These are phyloP conservation scores for Tetracladium setigerum DNA, from an alignment of 495 filamentous ascomycete genomes.

Conservation along the genomic window DNA sequence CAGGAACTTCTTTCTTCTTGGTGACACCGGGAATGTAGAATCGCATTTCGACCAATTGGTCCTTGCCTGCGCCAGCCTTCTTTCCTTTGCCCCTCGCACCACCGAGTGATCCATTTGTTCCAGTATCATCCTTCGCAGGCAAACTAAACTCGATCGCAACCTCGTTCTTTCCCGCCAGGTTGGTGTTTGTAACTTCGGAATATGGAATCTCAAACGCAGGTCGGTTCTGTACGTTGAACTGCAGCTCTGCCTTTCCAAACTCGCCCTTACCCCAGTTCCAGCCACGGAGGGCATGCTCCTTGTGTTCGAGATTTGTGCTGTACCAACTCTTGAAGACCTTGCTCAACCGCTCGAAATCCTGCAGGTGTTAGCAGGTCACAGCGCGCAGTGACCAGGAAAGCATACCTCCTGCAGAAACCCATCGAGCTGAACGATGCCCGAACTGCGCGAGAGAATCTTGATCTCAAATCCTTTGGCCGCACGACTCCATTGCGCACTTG, in stretches of 20 bases:
- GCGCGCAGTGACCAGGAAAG: background rate
- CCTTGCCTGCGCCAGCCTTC: constrained; percentile 78
- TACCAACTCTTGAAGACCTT: constrained; percentile 97
- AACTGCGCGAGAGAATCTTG: constrained; percentile 75
- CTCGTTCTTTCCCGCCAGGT: constrained; percentile 95
- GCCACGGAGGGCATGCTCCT: constrained; percentile 89
- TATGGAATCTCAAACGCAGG: constrained; percentile 98
- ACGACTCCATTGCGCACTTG: constrained; percentile 87
- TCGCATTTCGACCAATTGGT: constrained; percentile 95
- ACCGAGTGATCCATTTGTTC: constrained; percentile 66
- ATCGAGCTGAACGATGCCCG: constrained; percentile 86
- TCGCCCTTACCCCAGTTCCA: constrained; percentile 99
- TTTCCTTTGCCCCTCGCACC: constrained; percentile 74
- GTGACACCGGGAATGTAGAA: constrained; percentile 97
- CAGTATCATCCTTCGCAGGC: constrained; percentile 57
- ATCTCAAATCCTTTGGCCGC: constrained; percentile 88
- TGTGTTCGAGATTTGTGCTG: constrained; percentile 80
- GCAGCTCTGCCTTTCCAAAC: constrained; percentile 88
- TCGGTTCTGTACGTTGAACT: constrained; percentile 94
- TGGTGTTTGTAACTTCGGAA: constrained; percentile 95
- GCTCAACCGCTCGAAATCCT: constrained; percentile 84
- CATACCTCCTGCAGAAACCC: constrained; percentile 86
- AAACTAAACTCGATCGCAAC: constrained; percentile 90
- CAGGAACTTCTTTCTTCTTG: constrained; percentile 71
- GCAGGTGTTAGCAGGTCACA: constrained; percentile 10